These are phyloP conservation scores for Poronia punctata DNA, from an alignment of 495 filamentous ascomycete genomes.

Conservation along the genomic window DNA sequence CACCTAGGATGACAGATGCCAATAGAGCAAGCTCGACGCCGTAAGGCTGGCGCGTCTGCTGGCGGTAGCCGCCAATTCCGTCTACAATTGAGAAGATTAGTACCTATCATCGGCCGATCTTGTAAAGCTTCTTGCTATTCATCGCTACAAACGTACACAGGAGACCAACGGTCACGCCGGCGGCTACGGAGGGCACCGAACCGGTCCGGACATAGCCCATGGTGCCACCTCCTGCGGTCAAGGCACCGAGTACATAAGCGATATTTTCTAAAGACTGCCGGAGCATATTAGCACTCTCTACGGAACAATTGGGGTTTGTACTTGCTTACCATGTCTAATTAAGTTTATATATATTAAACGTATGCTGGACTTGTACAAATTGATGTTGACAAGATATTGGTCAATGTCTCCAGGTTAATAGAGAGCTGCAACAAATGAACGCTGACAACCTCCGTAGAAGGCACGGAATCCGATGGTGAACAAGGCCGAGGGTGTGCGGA, in stretches of 20 bases:
- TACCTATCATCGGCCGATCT: too few species aligned
- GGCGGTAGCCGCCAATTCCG: conserved; percentile 62
- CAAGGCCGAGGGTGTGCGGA: conserved; percentile 5
- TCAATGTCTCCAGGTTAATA: too few species aligned
- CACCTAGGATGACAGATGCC: conserved; percentile 74
- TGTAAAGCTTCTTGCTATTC: background rate
- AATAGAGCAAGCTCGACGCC: conserved; percentile 70
- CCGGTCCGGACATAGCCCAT: conserved; percentile 76
- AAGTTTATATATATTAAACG: too few species aligned
- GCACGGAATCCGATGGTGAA: conserved; percentile 2
- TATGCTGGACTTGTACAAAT: too few species aligned
- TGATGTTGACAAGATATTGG: too few species aligned
- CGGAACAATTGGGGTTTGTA: background rate
- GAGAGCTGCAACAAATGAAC: too few species aligned
- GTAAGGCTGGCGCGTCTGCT: conserved; percentile 57
- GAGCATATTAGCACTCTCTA: background rate
- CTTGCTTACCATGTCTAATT: conserved; percentile 8
- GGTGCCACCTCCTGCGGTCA: conserved; percentile 81
- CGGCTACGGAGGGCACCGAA: conserved; percentile 76
- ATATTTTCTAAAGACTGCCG: conserved; percentile 21
- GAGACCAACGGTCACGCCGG: conserved; percentile 72
- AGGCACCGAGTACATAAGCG: conserved; percentile 68
- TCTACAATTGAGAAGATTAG: conserved; percentile 29
- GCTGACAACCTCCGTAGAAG: too few species aligned
- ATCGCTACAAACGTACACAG: conserved; percentile 34